phyloP scores from a whole-genome alignment of 2,329 filamentous ascomycete species.

The Magnaporthiopsis poae region DNA sequence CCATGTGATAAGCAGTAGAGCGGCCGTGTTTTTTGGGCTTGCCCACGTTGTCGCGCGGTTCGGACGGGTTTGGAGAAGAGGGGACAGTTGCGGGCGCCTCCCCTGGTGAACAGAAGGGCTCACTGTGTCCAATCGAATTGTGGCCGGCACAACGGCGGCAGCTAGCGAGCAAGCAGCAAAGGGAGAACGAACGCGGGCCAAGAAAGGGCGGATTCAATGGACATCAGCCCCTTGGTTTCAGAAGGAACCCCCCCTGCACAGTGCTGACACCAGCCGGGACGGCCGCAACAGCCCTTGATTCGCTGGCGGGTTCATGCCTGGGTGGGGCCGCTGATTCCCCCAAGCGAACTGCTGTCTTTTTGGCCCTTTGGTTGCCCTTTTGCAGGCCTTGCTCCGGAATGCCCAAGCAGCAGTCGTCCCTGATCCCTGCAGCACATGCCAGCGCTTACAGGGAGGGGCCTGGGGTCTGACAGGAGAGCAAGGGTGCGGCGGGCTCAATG shows the following conservation, averaged over 20 bases:
- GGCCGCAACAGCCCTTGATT: neutral
- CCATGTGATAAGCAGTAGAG: neutral
- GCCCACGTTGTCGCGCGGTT: neutral
- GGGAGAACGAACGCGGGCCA: neutral
- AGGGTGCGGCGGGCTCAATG: neutral
- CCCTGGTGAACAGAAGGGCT: too few relatives aligned
- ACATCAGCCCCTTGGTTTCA: constrained; percentile 17
- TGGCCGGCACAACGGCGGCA: too few relatives aligned
- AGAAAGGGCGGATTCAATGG: neutral
- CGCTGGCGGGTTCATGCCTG: too few relatives aligned
- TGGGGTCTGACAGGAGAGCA: neutral
- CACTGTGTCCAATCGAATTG: too few relatives aligned
- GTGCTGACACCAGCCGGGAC: neutral
- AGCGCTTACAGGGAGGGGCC: neutral
- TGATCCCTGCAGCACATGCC: neutral
- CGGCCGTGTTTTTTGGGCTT: neutral
- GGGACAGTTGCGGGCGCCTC: too few relatives aligned
- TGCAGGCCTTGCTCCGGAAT: neutral
- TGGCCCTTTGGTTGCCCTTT: neutral
- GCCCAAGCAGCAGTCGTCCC: neutral
- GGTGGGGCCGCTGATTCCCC: neutral
- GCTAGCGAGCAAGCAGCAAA: too few relatives aligned
- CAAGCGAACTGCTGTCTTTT: neutral
- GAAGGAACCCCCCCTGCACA: constrained; percentile 3
- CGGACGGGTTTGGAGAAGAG: neutral